phyloP scores from a whole-genome alignment of 768 basidiomycete species.

The Termitomyces sp. region DNA sequence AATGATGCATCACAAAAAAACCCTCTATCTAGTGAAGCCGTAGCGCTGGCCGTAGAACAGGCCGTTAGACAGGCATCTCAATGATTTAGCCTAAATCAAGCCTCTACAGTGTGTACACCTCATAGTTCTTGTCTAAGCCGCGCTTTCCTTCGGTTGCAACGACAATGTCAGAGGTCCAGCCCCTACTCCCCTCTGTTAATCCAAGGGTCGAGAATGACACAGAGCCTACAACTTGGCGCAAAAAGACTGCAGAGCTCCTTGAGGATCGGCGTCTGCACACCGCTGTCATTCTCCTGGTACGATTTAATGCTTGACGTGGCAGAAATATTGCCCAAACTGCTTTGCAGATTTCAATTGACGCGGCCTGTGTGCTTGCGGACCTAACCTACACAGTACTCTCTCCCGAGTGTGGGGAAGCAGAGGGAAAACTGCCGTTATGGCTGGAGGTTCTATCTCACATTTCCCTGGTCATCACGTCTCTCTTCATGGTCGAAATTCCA shows the following conservation, averaged over 20 bases:
- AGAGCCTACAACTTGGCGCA: constrained; percentile 19
- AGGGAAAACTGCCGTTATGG: constrained; percentile 49
- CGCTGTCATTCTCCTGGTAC: constrained; percentile 51
- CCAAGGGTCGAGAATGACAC: constrained; percentile 1
- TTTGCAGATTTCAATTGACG: constrained; percentile 55
- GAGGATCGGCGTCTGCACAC: constrained; percentile 52
- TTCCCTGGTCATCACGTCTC: constrained; percentile 61
- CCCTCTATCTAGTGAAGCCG: not conserved
- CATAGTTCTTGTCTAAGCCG: not conserved
- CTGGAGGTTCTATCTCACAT: constrained; percentile 55
- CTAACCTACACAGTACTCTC: constrained; percentile 63
- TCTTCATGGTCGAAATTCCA: constrained; percentile 79
- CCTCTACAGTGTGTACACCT: no score
- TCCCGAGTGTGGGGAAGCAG: constrained; percentile 33
- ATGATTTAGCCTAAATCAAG: not conserved
- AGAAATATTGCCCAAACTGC: not conserved
- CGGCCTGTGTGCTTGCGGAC: constrained; percentile 66
- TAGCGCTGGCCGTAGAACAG: not conserved
- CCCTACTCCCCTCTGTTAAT: constrained; percentile 30
- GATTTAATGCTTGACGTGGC: constrained; percentile 13
- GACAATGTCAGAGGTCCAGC: constrained; percentile 42
- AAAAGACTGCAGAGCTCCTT: constrained; percentile 38
- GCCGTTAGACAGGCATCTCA: not conserved
- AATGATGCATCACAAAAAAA: no score
- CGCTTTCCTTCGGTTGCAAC: not conserved